Evolutionary conservation across 306 rosid species (phyloP).

Genomic region (Neltuma alba): DNA sequence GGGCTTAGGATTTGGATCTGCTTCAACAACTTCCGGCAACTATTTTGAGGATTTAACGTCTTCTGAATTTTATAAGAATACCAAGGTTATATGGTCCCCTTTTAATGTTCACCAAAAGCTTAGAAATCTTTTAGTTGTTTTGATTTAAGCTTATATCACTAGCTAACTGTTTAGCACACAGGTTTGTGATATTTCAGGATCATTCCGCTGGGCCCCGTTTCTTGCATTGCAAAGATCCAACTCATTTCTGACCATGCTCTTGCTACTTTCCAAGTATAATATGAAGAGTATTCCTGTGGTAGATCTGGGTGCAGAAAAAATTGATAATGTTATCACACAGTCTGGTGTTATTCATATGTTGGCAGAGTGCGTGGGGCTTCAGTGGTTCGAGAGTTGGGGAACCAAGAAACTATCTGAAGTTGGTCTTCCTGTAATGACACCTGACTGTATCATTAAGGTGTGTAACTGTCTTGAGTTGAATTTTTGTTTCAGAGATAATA

Average conservation of each 20-base stretch:
- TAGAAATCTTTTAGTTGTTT: not conserved
- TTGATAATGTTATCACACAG: slow-evolving; percentile 78
- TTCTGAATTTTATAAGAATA: slow-evolving; percentile 74
- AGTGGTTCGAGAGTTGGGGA: slow-evolving; percentile 97
- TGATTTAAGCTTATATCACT: not conserved
- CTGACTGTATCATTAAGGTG: slow-evolving; percentile 67
- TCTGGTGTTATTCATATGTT: slow-evolving; percentile 84
- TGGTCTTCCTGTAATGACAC: slow-evolving; percentile 72
- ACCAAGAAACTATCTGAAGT: slow-evolving; percentile 71
- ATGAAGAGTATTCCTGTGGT: slow-evolving; percentile 87
- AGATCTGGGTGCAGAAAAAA: slow-evolving; percentile 74
- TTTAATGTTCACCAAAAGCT: not conserved
- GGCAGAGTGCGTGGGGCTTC: slow-evolving; percentile 90
- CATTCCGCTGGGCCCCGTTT: slow-evolving; percentile 96
- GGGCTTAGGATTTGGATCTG: slow-evolving; percentile 51
- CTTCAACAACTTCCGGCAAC: slow-evolving; percentile 66
- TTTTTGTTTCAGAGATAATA: not conserved
- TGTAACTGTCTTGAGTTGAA: slow-evolving; percentile 11
- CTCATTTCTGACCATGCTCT: slow-evolving; percentile 86
- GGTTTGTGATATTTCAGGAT: slow-evolving; percentile 89
- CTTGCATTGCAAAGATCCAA: slow-evolving; percentile 80
- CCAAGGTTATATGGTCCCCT: slow-evolving; percentile 53
- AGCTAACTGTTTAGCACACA: slow-evolving; percentile 41
- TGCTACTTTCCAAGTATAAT: slow-evolving; percentile 87
- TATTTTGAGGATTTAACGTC: slow-evolving; percentile 84